A percentile compares a stretch with the other conserved stretches of the same genome.
Conservation (phyloP, 2,329 filamentous ascomycete genomes). For the Arthroderma sp. region DNA sequence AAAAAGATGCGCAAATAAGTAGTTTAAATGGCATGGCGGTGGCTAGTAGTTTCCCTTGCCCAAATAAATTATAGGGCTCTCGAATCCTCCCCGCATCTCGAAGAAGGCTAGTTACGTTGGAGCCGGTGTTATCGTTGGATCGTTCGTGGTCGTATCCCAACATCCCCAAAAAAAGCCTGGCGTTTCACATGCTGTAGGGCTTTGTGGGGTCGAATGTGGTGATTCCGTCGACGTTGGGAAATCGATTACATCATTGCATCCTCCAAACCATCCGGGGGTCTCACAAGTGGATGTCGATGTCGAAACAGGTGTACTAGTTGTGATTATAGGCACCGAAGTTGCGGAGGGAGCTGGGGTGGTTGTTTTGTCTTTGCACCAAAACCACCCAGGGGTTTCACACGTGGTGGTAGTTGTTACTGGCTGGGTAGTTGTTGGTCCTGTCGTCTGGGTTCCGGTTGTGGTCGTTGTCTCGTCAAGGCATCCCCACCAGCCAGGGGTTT, state of each 20-base stretch:
- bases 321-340: conserved; percentile 14
- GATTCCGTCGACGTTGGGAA: conserved; percentile 13
- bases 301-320: conserved; percentile 14
- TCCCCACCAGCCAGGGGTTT: conserved; percentile 89
- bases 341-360: conserved; percentile 13
- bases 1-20: not conserved
- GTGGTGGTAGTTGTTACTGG: conserved; percentile 23
- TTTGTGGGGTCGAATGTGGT: conserved; percentile 10
- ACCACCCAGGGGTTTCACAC: conserved; percentile 32
- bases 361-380: conserved; percentile 27
- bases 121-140: conserved; percentile 19
- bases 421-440: conserved; percentile 13
- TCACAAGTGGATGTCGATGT: conserved; percentile 16
- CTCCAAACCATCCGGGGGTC: conserved; percentile 27
- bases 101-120: conserved; percentile 10
- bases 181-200: conserved; percentile 30
- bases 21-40: not conserved
- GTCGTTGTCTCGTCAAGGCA: conserved; percentile 38
- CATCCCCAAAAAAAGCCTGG: conserved; percentile 48
- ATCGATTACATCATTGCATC: conserved; percentile 26
- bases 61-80: too few species aligned
- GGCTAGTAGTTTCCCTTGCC: not conserved
- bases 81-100: too few species aligned
- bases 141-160: conserved; percentile 26
- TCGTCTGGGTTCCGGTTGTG: conserved; percentile 14